Conservation (phyloP, 495 filamentous ascomycete genomes). For the Aspergillus egyptiacus region DNA sequence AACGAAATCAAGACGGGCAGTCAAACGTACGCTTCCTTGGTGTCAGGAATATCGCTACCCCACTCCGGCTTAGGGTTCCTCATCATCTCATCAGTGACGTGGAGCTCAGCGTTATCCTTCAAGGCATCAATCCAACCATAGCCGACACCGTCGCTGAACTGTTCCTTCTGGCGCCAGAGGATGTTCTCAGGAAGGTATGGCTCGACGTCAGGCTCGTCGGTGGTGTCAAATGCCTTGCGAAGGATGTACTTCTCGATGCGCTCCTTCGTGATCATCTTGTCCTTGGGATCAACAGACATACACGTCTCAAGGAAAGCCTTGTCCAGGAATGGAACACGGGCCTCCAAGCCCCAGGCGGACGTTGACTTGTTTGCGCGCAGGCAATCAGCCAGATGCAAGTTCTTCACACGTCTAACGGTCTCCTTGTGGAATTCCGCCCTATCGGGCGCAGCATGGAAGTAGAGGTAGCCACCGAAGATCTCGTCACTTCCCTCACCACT, state of each 20-base stretch:
- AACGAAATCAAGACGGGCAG: constrained; percentile 14
- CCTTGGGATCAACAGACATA: constrained; percentile 87
- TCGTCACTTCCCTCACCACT: constrained; percentile 95
- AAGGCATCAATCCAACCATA: constrained; percentile 98
- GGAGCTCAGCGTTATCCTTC: constrained; percentile 83
- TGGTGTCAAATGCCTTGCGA: constrained; percentile 93
- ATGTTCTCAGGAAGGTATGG: constrained; percentile 92
- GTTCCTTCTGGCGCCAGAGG: constrained; percentile 98
- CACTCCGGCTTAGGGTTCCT: constrained; percentile 94
- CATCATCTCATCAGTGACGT: constrained; percentile 94
- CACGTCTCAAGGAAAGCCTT: constrained; percentile 86
- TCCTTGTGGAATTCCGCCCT: constrained; percentile 90
- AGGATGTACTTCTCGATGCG: constrained; percentile 96
- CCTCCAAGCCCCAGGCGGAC: constrained; percentile 97
- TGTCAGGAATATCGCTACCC: constrained; percentile 85
- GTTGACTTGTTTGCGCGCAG: constrained; percentile 98
- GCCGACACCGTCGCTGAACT: constrained; percentile 96
- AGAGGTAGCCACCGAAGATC: constrained; percentile 97
- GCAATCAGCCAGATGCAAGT: constrained; percentile 92
- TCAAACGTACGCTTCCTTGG: constrained; percentile 80
- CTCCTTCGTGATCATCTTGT: constrained; percentile 91
- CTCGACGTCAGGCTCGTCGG: constrained; percentile 66
- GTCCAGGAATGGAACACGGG: constrained; percentile 95
- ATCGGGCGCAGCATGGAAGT: constrained; percentile 92
- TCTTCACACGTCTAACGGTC: constrained; percentile 86